Conservation (phyloP, 2,329 filamentous ascomycete genomes). For the Bertia moriformis region DNA sequence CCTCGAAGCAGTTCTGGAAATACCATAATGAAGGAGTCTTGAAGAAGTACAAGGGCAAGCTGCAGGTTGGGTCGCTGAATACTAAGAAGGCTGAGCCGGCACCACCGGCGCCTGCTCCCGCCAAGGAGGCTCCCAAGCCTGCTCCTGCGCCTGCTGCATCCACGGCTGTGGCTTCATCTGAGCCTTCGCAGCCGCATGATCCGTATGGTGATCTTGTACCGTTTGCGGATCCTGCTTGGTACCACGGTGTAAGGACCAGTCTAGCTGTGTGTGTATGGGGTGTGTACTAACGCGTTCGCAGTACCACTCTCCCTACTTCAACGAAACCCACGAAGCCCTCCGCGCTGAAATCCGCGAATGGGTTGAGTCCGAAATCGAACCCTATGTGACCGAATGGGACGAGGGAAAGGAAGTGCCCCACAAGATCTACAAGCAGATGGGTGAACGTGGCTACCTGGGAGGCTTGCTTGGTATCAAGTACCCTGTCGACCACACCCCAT, state of each 20-base stretch:
- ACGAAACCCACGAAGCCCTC: slow-evolving; percentile 81
- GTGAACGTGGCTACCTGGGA: slow-evolving; percentile 80
- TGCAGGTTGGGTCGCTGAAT: slow-evolving; percentile 78
- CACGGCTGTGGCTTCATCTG: slow-evolving; percentile 11
- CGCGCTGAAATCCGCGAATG: slow-evolving; percentile 83
- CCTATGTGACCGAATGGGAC: slow-evolving; percentile 89
- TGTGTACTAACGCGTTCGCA: slow-evolving; percentile 17
- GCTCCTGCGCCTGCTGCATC: slow-evolving; percentile 1
- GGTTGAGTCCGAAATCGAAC: slow-evolving; percentile 80
- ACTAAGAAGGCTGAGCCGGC: slow-evolving; percentile 51
- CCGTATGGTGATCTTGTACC: slow-evolving; percentile 76
- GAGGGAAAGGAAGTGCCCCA: slow-evolving; percentile 82
- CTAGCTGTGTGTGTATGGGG: background rate
- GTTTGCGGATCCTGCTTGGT: slow-evolving; percentile 87
- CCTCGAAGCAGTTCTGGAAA: slow-evolving; percentile 56
- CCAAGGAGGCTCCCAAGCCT: slow-evolving; percentile 17
- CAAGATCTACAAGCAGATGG: slow-evolving; percentile 89
- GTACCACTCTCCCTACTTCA: slow-evolving; percentile 96
- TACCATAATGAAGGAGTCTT: slow-evolving; percentile 75
- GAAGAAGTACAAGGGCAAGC: slow-evolving; percentile 67
- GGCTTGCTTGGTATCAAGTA: slow-evolving; percentile 77
- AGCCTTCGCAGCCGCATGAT: slow-evolving; percentile 62
- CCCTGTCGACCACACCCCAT: slow-evolving; percentile 59
- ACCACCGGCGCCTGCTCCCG: slow-evolving; percentile 21
- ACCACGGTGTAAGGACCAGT: slow-evolving; percentile 65